Base-by-base conservation (phyloP, 1,284 basidiomycete species). In the Irpex sp. region DNA sequence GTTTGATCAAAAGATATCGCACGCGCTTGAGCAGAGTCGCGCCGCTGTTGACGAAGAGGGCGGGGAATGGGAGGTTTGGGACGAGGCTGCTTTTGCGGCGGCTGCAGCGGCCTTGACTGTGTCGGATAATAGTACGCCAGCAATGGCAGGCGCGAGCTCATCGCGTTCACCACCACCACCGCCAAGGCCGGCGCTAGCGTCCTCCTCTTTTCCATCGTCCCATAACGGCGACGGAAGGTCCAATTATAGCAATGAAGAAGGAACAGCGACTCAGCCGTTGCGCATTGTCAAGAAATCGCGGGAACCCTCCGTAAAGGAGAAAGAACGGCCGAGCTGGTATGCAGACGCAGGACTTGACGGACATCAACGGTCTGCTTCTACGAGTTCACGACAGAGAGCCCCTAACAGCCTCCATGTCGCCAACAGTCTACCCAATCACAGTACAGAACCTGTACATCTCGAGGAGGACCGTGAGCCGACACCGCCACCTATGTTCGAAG, bases 1-100 rank as follows among this genome's bases (percentile, higher is more conserved):
- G 64, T 83, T 82, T 52, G 84, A 89, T 72, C 80, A 76, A 55
- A 89, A 87, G 72, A 75, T 82, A 52, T 71, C 78, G 1, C 73
- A 75, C 40, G 80, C 80, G 5, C 62, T 82, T 8, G 75, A 82
- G 58, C 66, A 75, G 40, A 68, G 69, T 44, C 66, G 70, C 40
- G 44, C 47, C 19, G 59, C 59, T 54, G 13, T 59, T 64, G 58
- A 73, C 68, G 66, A 76, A 57, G 76, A 77, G 57, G 80, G 82
- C n/a, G 78, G 31, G 31, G 31, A 78, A 60, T 85, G 81, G 78
- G 79, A 82, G 66, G 73, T 76, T 57, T 85, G 84, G 78, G 79
- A 84, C 67, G 82, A 82, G 52, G 73, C 72, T 44, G 73, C 70
- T 6, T 84, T 82, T 66, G 76, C 79, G 59, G 73, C 73, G 13